Evolutionary conservation across 495 filamentous ascomycete genomes (phyloP), one percentile per base, ranked within the genome.

Genomic region (Pseudevernia furfuracea): DNA sequence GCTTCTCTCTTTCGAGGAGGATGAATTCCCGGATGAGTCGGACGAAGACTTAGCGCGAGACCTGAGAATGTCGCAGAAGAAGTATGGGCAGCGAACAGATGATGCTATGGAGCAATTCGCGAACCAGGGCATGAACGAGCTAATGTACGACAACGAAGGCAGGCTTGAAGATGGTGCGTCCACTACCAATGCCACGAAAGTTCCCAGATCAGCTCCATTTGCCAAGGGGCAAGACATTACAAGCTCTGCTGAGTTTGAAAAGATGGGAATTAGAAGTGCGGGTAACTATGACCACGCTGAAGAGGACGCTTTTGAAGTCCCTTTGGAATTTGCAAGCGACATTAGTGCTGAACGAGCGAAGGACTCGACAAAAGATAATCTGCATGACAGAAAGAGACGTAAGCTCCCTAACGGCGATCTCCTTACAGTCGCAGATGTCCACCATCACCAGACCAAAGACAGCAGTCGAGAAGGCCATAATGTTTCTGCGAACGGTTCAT

Each of bases 1-100:
- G 30, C 77, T 78, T n/a, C 70, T 80, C 38, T 76, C 79, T 10
- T 71, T 78, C 43, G 78, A 81, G 23, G 70, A 74, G n/a, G 75
- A 80, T 21, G 71, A 79, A 9, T 75, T 77, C 61, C 70, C 73
- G 39, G 80, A 82, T 53, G 80, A 80, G 55, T 82, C 78, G 15
- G 84, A 88, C 62, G 84, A 87, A 57, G 78, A 84, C 44, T 58
- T 70, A 30, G 52, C 64, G 32, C 65, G 62, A 7, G 63, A 71
- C 52, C 21, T 65, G 56, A 53, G 66, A 38, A 39, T 67, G 17
- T 70, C 71, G 1, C 74, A 72, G 48, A 63, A 63, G 38, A 70
- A 61, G 58, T 43, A 63, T 52, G 67, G 63, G 59, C 68, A 76
- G 60, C 41, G 68, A 21, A 59, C 46, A 37, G 71, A 67, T 15